Percentiles rank a stretch among this genome's conserved stretches.
These are phyloP conservation scores for Tulasnella sp. DNA, from an alignment of 768 basidiomycete species.

Conservation along the genomic window DNA sequence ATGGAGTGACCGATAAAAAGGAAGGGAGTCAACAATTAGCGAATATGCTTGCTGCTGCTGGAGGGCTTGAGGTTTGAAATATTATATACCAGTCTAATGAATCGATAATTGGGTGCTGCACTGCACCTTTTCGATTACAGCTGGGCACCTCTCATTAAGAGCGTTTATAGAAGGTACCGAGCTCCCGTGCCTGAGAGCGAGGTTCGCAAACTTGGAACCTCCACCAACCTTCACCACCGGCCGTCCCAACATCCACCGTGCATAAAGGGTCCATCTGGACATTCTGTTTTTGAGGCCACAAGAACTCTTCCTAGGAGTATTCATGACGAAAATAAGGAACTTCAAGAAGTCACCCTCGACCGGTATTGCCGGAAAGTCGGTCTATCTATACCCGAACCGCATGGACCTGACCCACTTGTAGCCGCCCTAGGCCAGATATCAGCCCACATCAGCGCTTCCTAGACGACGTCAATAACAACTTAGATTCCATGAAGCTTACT, in stretches of 20 bases:
- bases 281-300: background rate
- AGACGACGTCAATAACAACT: background rate
- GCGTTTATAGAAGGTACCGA: background rate
- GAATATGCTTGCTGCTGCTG: background rate
- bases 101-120: background rate
- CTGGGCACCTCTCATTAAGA: background rate
- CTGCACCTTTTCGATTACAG: background rate
- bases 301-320: background rate
- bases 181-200: background rate
- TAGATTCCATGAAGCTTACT: background rate
- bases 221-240: background rate
- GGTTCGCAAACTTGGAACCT: too few relatives aligned
- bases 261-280: background rate
- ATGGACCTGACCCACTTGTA: background rate
- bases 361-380: background rate
- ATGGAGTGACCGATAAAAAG: background rate
- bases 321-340: background rate
- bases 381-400: background rate
- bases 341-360: background rate
- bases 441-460: background rate
- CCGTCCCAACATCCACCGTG: background rate
- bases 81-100: background rate
- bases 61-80: background rate
- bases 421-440: background rate
- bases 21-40: background rate